phyloP scores from a whole-genome alignment of 2,329 filamentous ascomycete species.

The Aaosphaeria pasadenensis region DNA sequence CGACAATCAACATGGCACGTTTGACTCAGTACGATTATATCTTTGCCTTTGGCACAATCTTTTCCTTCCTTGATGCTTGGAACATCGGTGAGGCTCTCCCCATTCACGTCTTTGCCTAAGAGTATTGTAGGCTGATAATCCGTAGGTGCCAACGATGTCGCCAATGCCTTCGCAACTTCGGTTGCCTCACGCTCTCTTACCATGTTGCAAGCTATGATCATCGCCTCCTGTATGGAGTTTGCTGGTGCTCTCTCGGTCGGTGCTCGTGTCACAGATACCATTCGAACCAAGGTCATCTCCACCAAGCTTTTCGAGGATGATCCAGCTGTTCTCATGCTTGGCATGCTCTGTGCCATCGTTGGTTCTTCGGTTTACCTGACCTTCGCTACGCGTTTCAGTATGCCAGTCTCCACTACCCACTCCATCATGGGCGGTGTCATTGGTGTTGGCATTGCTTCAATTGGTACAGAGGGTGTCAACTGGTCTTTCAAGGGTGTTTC shows the following conservation, averaged over 20 bases:
- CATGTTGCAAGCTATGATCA: constrained; percentile 46
- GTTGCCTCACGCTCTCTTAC: constrained; percentile 48
- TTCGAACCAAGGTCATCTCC: constrained; percentile 48
- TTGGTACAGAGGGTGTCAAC: constrained; percentile 52
- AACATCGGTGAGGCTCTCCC: constrained; percentile 52
- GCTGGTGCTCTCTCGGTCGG: constrained; percentile 42
- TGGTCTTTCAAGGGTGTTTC: constrained; percentile 59
- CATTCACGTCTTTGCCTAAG: neutral
- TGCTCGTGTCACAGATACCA: constrained; percentile 44
- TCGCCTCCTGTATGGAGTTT: constrained; percentile 46
- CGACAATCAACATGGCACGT: constrained; percentile 25
- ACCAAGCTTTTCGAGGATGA: constrained; percentile 43
- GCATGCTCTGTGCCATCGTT: constrained; percentile 55
- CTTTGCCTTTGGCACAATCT: constrained; percentile 62
- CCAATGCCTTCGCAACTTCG: constrained; percentile 49
- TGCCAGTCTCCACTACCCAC: constrained; percentile 57
- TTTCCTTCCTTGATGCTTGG: constrained; percentile 65
- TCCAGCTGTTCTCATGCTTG: constrained; percentile 51
- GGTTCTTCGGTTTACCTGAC: constrained; percentile 53
- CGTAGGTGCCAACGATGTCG: constrained; percentile 50
- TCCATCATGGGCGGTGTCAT: constrained; percentile 42
- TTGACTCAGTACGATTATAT: constrained; percentile 60
- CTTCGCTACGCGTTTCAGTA: constrained; percentile 49
- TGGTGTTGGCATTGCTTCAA: constrained; percentile 48
- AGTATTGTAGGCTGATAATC: neutral